phyloP scores from a whole-genome alignment of 352 stramenopile species.

The Phytophthora tubulina region DNA sequence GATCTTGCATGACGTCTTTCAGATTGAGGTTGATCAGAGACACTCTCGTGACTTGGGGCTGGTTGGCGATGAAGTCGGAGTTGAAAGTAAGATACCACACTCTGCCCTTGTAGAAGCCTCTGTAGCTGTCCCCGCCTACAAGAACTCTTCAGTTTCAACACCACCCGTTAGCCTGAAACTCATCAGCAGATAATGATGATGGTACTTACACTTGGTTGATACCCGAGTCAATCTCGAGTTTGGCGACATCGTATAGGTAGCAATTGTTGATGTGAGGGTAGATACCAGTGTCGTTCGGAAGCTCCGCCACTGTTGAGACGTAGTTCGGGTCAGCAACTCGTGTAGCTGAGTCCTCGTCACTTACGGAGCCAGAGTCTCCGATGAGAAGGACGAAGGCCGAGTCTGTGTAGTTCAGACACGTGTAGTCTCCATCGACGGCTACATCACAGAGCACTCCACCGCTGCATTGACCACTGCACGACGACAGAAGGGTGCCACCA shows the following conservation, averaged over 20 bases:
- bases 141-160: slow-evolving; percentile 18
- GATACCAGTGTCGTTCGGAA: slow-evolving; percentile 23
- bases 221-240: slow-evolving; percentile 23
- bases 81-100: slow-evolving; percentile 38
- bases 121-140: slow-evolving; percentile 21
- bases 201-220: slow-evolving; percentile 33
- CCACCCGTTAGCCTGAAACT: slow-evolving; percentile 6
- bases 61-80: slow-evolving; percentile 35
- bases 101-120: slow-evolving; percentile 35
- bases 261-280: slow-evolving; percentile 35
- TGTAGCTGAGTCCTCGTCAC: slow-evolving; percentile 26
- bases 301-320: slow-evolving; percentile 8
- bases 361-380: slow-evolving; percentile 30
- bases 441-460: slow-evolving; percentile 26
- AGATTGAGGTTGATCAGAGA: slow-evolving; percentile 42
- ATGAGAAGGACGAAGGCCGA: slow-evolving; percentile 35
- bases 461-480: slow-evolving; percentile 28
- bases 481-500: slow-evolving; percentile 32
- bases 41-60: slow-evolving; percentile 40
- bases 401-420: slow-evolving; percentile 39
- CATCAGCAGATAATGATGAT: not conserved
- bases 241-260: slow-evolving; percentile 35
- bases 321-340: slow-evolving; percentile 26
- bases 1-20: slow-evolving; percentile 21
- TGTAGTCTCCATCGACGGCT: slow-evolving; percentile 20